Percentiles rank a stretch among this genome's conserved stretches.
Conservation (phyloP, 805 yeast species). For the Hanseniaspora valbyensis region DNA sequence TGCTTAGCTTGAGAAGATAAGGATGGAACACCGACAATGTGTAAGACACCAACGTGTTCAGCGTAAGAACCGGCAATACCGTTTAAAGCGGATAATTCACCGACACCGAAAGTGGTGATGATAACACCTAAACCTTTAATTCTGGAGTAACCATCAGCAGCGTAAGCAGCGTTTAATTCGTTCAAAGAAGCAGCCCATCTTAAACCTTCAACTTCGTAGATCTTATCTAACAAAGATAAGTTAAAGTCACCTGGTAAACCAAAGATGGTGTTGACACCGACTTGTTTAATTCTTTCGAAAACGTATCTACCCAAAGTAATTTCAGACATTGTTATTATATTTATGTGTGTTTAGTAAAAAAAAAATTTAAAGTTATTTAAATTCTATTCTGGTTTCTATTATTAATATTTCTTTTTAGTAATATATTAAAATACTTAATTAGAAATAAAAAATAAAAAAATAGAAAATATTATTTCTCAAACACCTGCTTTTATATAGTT, state of each 20-base stretch:
- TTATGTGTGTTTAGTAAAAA: not conserved
- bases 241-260: slow-evolving; percentile 81
- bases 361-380: not conserved
- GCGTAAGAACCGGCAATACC: slow-evolving; percentile 85
- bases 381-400: not conserved
- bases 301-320: slow-evolving; percentile 66
- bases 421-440: too few relatives aligned
- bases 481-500: too few relatives aligned
- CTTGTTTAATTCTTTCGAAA: slow-evolving; percentile 67
- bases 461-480: too few relatives aligned
- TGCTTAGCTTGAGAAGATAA: slow-evolving; percentile 61
- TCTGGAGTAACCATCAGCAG: slow-evolving; percentile 83
- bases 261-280: slow-evolving; percentile 58
- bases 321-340: slow-evolving; percentile 27
- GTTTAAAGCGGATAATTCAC: slow-evolving; percentile 73
- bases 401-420: not conserved
- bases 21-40: slow-evolving; percentile 80
- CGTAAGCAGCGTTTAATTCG: slow-evolving; percentile 72
- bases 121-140: slow-evolving; percentile 64
- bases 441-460: too few relatives aligned
- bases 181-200: slow-evolving; percentile 89
- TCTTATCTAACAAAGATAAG: slow-evolving; percentile 56
- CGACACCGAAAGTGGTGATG: slow-evolving; percentile 83
- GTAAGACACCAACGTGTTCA: slow-evolving; percentile 77
- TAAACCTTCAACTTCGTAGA: slow-evolving; percentile 62